These are phyloP conservation scores for Dactylorhiza incarnata DNA, from an alignment of 106 monocot species.

Conservation along the genomic window DNA sequence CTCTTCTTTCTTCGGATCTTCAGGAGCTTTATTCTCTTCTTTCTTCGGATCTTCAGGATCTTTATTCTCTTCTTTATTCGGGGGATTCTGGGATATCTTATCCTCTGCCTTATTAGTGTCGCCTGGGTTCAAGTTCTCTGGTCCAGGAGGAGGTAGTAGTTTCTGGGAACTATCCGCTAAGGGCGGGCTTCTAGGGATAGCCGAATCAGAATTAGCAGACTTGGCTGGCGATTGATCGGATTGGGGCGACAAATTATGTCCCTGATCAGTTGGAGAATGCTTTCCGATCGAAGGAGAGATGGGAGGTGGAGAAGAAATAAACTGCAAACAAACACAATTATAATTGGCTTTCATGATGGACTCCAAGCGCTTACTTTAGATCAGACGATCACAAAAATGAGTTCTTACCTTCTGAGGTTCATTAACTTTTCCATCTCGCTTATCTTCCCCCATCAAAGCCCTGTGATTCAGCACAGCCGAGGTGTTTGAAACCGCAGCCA, in stretches of 20 bases:
- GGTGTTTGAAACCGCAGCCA: background rate
- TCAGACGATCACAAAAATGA: background rate
- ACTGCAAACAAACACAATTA: conserved; percentile 1
- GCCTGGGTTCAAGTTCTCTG: background rate
- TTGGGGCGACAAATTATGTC: background rate
- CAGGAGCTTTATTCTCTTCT: background rate
- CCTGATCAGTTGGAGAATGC: background rate
- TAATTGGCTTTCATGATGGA: conserved; percentile 2
- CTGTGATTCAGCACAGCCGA: background rate
- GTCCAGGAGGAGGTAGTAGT: background rate
- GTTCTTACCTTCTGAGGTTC: conserved; percentile 1
- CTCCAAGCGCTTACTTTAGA: background rate
- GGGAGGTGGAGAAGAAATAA: background rate
- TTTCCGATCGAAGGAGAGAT: background rate
- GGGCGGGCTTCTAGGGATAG: background rate
- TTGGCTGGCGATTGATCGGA: background rate
- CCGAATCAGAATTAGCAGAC: background rate
- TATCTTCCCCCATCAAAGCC: conserved; percentile 3
- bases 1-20: background rate
- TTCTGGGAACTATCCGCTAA: background rate
- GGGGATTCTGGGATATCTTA: background rate
- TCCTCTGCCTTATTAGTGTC: background rate
- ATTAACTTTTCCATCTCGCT: conserved; percentile 8
- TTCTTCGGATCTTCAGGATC: background rate
- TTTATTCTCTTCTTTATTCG: background rate